Evolutionary conservation across 176 grass and related monocot species (phyloP).

Genomic region (bread wheat (Triticum aestivum)): DNA sequence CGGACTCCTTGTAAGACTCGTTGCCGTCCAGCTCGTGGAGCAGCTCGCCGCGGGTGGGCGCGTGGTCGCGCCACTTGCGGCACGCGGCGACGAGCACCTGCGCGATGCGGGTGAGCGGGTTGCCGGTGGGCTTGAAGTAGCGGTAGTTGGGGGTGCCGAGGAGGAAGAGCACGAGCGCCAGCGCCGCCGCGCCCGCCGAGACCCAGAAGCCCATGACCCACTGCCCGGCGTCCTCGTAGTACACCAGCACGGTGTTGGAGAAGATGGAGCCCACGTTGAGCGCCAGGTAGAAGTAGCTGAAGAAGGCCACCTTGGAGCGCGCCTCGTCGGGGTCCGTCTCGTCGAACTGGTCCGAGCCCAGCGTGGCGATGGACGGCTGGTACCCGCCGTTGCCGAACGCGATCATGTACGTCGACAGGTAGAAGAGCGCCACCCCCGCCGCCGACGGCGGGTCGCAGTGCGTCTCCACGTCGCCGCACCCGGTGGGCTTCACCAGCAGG

Average conservation of each 20-base stretch:
- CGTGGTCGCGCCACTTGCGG: constrained; percentile 50
- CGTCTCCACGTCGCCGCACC: constrained; percentile 49
- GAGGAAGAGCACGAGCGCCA: constrained; percentile 72
- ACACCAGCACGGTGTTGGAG: constrained; percentile 80
- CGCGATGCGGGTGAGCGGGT: constrained; percentile 70
- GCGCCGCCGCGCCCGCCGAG: constrained; percentile 49
- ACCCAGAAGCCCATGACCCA: constrained; percentile 86
- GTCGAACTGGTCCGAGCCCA: constrained; percentile 88
- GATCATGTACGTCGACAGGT: constrained; percentile 82
- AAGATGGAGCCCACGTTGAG: constrained; percentile 75
- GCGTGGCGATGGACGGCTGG: constrained; percentile 80
- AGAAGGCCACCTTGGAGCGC: constrained; percentile 74
- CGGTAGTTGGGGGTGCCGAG: constrained; percentile 63
- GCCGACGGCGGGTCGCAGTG: constrained; percentile 50
- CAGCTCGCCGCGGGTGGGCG: constrained; percentile 22
- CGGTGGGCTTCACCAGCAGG: constrained; percentile 65
- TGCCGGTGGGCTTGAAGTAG: constrained; percentile 69
- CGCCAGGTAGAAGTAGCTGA: constrained; percentile 94
- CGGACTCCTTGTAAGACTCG: constrained; percentile 32
- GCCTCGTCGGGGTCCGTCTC: constrained; percentile 62
- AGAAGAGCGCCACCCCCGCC: constrained; percentile 56
- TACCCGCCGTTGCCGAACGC: constrained; percentile 89
- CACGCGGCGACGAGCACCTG: constrained; percentile 69
- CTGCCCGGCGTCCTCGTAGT: constrained; percentile 65
- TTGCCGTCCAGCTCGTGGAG: constrained; percentile 62